These are phyloP conservation scores for Nematocida ausubeli DNA, from an alignment of 371 early-diverging fungal genomes.

Conservation along the genomic window DNA sequence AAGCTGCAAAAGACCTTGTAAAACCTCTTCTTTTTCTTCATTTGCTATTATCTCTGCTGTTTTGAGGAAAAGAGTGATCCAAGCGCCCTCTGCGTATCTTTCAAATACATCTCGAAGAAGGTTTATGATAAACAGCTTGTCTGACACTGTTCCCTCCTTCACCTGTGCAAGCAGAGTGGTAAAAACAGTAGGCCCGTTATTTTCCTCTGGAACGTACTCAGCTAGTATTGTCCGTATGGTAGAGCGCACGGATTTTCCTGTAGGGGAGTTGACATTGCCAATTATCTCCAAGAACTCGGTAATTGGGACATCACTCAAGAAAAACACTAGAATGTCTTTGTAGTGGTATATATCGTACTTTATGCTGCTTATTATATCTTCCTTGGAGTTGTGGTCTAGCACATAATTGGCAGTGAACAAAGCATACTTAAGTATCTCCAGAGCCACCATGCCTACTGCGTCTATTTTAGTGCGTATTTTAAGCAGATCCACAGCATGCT, in stretches of 20 bases:
- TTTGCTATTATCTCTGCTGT: constrained; percentile 26
- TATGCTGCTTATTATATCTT: constrained; percentile 15
- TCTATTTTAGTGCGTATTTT: constrained; percentile 32
- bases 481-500: not conserved
- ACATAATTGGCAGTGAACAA: not conserved
- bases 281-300: constrained; percentile 42
- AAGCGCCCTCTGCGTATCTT: constrained; percentile 28
- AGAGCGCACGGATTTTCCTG: not conserved
- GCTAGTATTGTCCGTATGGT: constrained; percentile 7
- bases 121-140: constrained; percentile 33
- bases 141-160: not conserved
- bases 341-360: constrained; percentile 53
- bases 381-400: not conserved
- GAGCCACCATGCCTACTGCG: constrained; percentile 6
- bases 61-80: constrained; percentile 42
- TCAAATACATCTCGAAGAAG: not conserved
- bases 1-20: constrained; percentile 6
- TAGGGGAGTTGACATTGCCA: constrained; percentile 33
- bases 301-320: constrained; percentile 8
- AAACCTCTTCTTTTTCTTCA: not conserved
- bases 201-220: not conserved
- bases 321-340: constrained; percentile 40
- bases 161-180: constrained; percentile 12
- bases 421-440: constrained; percentile 26
- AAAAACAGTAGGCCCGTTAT: constrained; percentile 3